Evolutionary conservation across 768 basidiomycete genomes (phyloP).

Genomic region (Naganishia randhawae): DNA sequence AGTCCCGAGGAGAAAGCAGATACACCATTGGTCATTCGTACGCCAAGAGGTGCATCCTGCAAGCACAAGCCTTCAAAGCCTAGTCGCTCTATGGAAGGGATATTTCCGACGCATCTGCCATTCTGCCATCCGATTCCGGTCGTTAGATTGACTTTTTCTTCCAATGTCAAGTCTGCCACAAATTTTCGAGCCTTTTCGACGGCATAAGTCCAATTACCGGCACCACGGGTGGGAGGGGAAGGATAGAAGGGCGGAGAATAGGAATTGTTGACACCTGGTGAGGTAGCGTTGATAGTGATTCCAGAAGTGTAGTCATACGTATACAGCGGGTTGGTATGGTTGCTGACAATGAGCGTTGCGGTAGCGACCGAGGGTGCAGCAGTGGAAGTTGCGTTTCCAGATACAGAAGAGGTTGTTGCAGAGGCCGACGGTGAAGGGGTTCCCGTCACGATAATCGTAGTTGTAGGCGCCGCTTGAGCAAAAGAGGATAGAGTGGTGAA

Average conservation of each 20-base stretch:
- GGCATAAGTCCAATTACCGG: slow-evolving; percentile 43
- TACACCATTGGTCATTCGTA: slow-evolving; percentile 68
- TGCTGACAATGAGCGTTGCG: slow-evolving; percentile 8
- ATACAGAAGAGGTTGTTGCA: neutral
- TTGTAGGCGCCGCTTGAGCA: no score
- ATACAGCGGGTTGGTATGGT: slow-evolving; percentile 26
- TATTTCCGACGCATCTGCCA: slow-evolving; percentile 48
- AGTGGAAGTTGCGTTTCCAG: neutral
- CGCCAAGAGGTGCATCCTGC: slow-evolving; percentile 65
- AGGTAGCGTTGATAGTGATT: slow-evolving; percentile 6
- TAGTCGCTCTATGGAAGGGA: slow-evolving; percentile 35
- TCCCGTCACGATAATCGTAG: no score
- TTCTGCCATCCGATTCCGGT: slow-evolving; percentile 54
- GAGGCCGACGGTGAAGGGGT: no score
- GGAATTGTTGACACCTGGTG: slow-evolving; percentile 22
- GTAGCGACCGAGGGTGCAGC: neutral
- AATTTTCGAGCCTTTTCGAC: slow-evolving; percentile 39
- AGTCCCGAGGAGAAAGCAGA: slow-evolving; percentile 81
- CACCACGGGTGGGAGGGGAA: slow-evolving; percentile 19
- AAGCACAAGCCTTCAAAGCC: slow-evolving; percentile 48
- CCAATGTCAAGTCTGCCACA: slow-evolving; percentile 57
- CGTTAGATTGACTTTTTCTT: slow-evolving; percentile 61
- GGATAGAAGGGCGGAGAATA: slow-evolving; percentile 27
- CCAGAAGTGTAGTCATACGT: slow-evolving; percentile 10
- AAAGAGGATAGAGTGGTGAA: no score